Percentiles rank a stretch among this genome's conserved stretches.
phyloP scores from a whole-genome alignment of 345 rosid species.

The Brassica incana region DNA sequence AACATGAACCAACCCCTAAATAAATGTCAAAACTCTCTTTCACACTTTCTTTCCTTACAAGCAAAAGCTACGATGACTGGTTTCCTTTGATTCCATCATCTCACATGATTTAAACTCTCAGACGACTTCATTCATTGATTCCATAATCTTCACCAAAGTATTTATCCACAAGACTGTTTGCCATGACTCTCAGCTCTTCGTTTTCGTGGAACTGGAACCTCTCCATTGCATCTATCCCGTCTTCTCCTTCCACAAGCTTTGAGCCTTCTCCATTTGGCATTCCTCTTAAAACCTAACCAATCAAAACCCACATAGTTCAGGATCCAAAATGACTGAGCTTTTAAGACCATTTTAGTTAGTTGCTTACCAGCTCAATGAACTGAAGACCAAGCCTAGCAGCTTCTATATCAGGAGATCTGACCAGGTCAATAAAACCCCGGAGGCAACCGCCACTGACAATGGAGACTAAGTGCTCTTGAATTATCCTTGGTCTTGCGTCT shows the following conservation, averaged over 20 bases:
- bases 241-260: slow-evolving; percentile 84
- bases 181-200: slow-evolving; percentile 91
- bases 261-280: slow-evolving; percentile 88
- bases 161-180: slow-evolving; percentile 80
- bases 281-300: slow-evolving; percentile 76
- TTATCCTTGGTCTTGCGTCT: slow-evolving; percentile 60
- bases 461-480: slow-evolving; percentile 71
- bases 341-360: slow-evolving; percentile 7
- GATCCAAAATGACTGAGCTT: slow-evolving; percentile 6
- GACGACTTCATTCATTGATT: slow-evolving; percentile 44
- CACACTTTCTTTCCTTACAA: not conserved
- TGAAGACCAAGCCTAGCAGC: slow-evolving; percentile 94
- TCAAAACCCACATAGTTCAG: not conserved
- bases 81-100: slow-evolving; percentile 26
- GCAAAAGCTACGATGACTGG: slow-evolving; percentile 3
- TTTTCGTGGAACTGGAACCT: slow-evolving; percentile 95
- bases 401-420: slow-evolving; percentile 80
- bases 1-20: slow-evolving; percentile 19
- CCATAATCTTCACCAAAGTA: slow-evolving; percentile 95
- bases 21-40: not conserved
- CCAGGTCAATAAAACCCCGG: slow-evolving; percentile 76
- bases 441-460: slow-evolving; percentile 81
- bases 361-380: slow-evolving; percentile 90
- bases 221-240: slow-evolving; percentile 98
- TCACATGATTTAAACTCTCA: not conserved